A percentile compares a stretch with the other conserved stretches of the same genome.
Conservation (phyloP, 257 asterid genomes). For the Solanum okadae region DNA sequence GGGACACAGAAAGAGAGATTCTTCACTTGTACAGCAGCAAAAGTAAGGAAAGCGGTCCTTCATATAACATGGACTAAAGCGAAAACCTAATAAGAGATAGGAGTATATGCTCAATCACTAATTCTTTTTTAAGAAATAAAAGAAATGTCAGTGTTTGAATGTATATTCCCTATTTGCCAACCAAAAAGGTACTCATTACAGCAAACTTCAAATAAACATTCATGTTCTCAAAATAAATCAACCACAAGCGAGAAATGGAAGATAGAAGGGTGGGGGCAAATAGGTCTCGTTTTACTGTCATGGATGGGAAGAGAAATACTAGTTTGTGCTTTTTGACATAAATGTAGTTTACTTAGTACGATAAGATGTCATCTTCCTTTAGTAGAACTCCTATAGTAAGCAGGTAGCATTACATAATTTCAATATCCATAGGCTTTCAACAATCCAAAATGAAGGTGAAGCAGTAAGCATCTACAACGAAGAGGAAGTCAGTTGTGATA, state of each 20-base stretch:
- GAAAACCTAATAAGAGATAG: background rate
- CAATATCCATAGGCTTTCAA: background rate
- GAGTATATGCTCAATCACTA: background rate
- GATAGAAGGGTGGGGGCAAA: background rate
- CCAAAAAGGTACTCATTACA: background rate
- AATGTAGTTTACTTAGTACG: background rate
- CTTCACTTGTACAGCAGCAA: background rate
- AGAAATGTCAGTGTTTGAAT: background rate
- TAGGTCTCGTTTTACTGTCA: background rate
- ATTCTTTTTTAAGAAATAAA: background rate
- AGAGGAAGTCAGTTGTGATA: background rate
- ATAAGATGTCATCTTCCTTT: background rate
- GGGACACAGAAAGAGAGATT: background rate
- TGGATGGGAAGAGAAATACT: background rate
- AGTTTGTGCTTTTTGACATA: background rate
- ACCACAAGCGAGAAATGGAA: background rate
- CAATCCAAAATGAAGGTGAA: background rate
- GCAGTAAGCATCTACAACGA: background rate
- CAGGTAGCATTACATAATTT: background rate
- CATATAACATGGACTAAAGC: background rate
- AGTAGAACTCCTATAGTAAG: background rate
- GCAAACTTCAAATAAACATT: background rate
- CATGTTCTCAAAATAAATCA: background rate
- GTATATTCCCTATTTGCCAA: background rate
- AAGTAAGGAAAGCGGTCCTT: background rate